Evolutionary conservation across 371 early-diverging fungal genomes (phyloP).

Genomic region (Lichtheimia corymbifera): DNA sequence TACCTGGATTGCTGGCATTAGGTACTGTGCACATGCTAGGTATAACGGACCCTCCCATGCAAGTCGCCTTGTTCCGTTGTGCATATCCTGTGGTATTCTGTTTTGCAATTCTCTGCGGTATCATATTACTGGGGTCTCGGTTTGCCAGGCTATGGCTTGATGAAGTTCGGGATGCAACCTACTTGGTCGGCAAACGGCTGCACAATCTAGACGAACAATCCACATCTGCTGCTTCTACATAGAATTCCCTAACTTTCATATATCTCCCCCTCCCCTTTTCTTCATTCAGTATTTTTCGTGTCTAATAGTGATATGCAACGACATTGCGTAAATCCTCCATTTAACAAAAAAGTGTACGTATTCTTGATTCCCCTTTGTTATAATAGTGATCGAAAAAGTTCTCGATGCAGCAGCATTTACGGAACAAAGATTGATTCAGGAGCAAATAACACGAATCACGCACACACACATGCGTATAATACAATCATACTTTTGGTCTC

Average conservation of each 20-base stretch:
- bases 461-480: not conserved
- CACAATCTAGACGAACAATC: slow-evolving; percentile 50
- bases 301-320: not conserved
- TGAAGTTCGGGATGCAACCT: slow-evolving; percentile 61
- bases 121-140: slow-evolving; percentile 9
- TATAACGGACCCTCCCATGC: slow-evolving; percentile 18
- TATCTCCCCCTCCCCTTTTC: not conserved
- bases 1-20: slow-evolving; percentile 26
- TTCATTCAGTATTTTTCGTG: not conserved
- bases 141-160: slow-evolving; percentile 49
- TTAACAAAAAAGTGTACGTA: not conserved
- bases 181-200: slow-evolving; percentile 60
- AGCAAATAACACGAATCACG: not conserved
- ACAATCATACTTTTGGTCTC: not conserved
- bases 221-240: slow-evolving; percentile 1
- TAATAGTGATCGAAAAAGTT: too few species aligned
- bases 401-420: too few species aligned
- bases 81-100: slow-evolving; percentile 36
- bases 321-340: slow-evolving; percentile 1
- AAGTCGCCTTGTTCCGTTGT: slow-evolving; percentile 30
- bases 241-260: not conserved
- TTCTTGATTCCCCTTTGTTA: not conserved
- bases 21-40: slow-evolving; percentile 13
- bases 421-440: too few species aligned
- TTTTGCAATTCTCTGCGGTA: slow-evolving; percentile 9